Evolutionary conservation across 768 basidiomycete genomes (phyloP), one percentile per base, ranked within the genome.

Genomic region (Hygrocybe coccinea): DNA sequence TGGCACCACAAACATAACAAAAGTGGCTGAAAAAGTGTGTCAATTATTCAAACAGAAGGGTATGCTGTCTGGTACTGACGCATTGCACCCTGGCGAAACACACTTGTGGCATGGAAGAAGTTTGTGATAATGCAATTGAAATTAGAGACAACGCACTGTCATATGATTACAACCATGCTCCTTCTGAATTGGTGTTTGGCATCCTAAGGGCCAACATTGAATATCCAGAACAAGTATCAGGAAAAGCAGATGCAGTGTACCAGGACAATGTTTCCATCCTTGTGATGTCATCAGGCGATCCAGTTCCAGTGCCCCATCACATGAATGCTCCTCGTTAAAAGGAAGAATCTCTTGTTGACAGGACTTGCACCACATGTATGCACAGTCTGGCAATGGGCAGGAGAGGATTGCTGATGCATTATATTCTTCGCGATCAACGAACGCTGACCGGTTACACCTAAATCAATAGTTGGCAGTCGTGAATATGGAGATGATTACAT

Each of bases 131-230:
- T 38, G 52, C 43, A 22, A 22, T 46, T 4, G 5, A 22, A 19
- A 19, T 15, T 3, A 46, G 17, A 12, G 5, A 19, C 5, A 12
- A 60, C 81, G 68, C 34, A 82, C 82, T 56, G 74, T 72, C 78
- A 84, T 84, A 64, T 84, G 82, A 55, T 82, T 77, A 50, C 83
- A 84, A 2, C 83, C 83, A 12, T 65, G 66, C 8, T 72, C 71
- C 60, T 80, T 84, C 53, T 71, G 75, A 17, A 81, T 76, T 3
- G 80, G 76, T 10, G 80, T 79, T 53, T 65, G 63, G 60, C 78
- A 79, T 7, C 76, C 77, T 78, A n/a, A n/a, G n/a, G n/a, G 33
- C 29, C 3, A 29, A 29, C 8, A 50, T 7, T 17, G 11, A 22
- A 39, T 1, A 39, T 14, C n/a, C 10, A 4, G 33, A 35, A 19